Percentiles rank a stretch among this genome's conserved stretches.
Conservation (phyloP, 257 asterid species). For the Mitragyna speciosa region DNA sequence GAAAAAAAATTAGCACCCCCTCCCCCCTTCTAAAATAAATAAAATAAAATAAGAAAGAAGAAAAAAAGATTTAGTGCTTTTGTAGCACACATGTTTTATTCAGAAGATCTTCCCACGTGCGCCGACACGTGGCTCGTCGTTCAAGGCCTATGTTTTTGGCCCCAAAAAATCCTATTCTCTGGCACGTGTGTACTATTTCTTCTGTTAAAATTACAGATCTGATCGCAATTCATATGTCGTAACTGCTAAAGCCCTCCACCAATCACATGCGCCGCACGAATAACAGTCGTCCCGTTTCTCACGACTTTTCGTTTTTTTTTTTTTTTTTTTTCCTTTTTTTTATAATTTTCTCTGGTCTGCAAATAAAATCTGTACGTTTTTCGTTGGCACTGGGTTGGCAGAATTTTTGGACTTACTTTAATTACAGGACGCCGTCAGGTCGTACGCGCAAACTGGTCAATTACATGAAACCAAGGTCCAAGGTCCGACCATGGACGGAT, state of each 20-base stretch:
- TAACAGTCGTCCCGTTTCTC: not conserved
- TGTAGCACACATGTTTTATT: constrained; percentile 28
- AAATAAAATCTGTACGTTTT: not conserved
- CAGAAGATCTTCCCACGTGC: constrained; percentile 46
- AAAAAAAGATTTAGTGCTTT: constrained; percentile 28
- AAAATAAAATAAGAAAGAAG: too few species aligned
- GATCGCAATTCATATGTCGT: not conserved
- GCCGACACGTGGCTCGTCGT: constrained; percentile 37
- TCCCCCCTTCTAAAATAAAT: too few species aligned
- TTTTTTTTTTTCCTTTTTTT: too few species aligned
- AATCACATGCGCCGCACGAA: constrained; percentile 31
- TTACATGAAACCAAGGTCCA: not conserved
- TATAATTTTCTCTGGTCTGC: not conserved
- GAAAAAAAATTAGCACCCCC: too few species aligned
- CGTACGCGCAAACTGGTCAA: constrained; percentile 14
- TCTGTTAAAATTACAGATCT: constrained; percentile 1
- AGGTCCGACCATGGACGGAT: too few species aligned
- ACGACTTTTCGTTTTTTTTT: not conserved
- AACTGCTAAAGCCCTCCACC: not conserved
- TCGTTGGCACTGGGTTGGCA: not conserved
- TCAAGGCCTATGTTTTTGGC: constrained; percentile 22
- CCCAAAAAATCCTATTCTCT: constrained; percentile 10
- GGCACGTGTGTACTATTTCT: constrained; percentile 34
- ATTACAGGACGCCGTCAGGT: constrained; percentile 25
- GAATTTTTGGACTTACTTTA: not conserved